Base-by-base conservation (phyloP, 2,329 filamentous ascomycete species). In the Pseudogymnoascus sp. region DNA sequence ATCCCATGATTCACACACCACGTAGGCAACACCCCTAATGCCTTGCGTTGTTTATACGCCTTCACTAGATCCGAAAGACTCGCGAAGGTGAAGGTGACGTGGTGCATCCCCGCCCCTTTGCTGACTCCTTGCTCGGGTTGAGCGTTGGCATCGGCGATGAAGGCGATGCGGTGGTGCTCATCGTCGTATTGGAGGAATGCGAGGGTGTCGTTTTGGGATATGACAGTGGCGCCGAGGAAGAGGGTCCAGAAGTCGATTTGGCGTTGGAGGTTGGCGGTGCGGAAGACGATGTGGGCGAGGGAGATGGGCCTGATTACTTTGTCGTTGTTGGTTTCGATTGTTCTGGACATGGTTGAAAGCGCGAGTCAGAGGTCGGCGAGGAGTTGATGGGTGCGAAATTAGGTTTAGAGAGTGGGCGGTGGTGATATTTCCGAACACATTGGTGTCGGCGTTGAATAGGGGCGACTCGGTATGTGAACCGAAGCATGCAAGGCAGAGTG, bases 1-100 rank as follows among this genome's bases (percentile, higher is more conserved):
- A 74, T 72, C 2, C 80, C 80, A 67, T 82, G 80, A 67, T 82
- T 80, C 34, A 80, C 72, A 63, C 69, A 74, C 77, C 77, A 80
- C 3, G 73, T 31, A 0, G 80, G 80, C 31, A 69, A 12, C 46
- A 80, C 76, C 0, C 74, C 75, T 4, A 67, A 63, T 0, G 67
- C 67, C 64, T 75, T 76, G 16, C 75, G 71, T 64, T 76, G 71
- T 25, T 66, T 64, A 67, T 79, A 81, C 4, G 75, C 70, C 2
- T 67, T 62, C 5, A 73, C 25, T 6, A 80, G 71, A 6, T 77
- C 76, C 0, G 63, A 23, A 4, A 81, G 66, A 0, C 69, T 73
- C 16, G 67, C 59, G 65, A 75, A 79, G 1, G 74, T 71, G 66
- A 80, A 80, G 21, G 78, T 74, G 18, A 79, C 71, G 67, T 81